phyloP scores from a whole-genome alignment of 2,329 filamentous ascomycete species.

The Ascochyta pisi region DNA sequence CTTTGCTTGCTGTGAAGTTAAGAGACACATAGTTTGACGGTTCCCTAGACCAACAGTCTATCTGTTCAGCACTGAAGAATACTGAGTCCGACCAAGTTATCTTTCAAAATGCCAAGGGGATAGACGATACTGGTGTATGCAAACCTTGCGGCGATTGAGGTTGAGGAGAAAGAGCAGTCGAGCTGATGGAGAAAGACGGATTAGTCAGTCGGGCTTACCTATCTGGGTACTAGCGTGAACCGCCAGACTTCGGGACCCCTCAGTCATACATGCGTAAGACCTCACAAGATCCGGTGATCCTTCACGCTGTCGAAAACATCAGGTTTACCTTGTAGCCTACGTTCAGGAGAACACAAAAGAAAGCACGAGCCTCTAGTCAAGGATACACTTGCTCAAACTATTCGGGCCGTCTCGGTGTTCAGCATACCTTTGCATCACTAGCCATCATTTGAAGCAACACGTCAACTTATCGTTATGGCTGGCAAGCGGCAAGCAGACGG shows the following conservation, averaged over 20 bases:
- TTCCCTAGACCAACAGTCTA: too few species aligned
- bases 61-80: too few species aligned
- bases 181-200: background rate
- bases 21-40: too few species aligned
- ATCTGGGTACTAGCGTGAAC: constrained; percentile 6
- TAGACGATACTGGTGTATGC: background rate
- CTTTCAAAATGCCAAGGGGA: background rate
- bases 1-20: too few species aligned
- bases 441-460: constrained; percentile 16
- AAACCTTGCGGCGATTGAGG: background rate
- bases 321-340: background rate
- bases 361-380: background rate
- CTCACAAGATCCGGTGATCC: background rate
- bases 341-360: background rate
- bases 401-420: constrained; percentile 1
- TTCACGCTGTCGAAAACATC: background rate
- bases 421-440: background rate
- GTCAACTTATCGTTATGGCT: constrained; percentile 1
- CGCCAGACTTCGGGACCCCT: constrained; percentile 6
- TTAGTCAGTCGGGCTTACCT: constrained; percentile 15
- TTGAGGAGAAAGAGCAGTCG: background rate
- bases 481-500: constrained; percentile 33
- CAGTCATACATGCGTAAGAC: background rate
- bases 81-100: too few species aligned
- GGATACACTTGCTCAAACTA: background rate